Base-by-base conservation (phyloP, 164 flowering plant genomes). In the Warburgia ugandensis region DNA sequence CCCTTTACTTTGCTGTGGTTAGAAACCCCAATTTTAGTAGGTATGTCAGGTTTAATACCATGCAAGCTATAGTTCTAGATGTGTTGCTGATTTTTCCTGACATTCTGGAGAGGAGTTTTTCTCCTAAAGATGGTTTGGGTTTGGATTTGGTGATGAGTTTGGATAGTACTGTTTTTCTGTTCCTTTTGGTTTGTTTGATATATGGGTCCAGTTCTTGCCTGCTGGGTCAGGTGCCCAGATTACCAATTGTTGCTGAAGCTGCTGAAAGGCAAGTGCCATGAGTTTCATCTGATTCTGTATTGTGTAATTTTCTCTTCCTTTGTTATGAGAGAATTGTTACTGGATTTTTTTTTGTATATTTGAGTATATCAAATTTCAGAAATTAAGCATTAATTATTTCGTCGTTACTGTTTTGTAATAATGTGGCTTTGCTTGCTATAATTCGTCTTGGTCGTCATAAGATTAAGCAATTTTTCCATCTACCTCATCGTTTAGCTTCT, bases 221-320 rank as follows among this genome's bases (percentile, higher is more conserved):
- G 67, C 45, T 88, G 27, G 98, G 96, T 27, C 84, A 76, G 63
- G 23, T 92, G n/a, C 95, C 98, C 9, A 74, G 98, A 55, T 74
- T 92, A 83, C 98, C 98, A 0, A 76, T 92, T 68, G 95, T 92
- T 33, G 96, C 96, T 20, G 98, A 92, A 17, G 98, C 98, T 19
- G 98, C 98, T 39, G 98, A 92, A 4, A 87, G 95, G 74, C 98
- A 92, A 72, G 91, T 92, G 29, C 79, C 61, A 3, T 82, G 63
- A 75, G 31, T 49, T 16, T 19, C 14, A 26, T 31, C n/a, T n/a
- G n/a, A n/a, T n/a, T n/a, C n/a, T n/a, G n/a, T n/a, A n/a, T n/a
- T n/a, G n/a, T n/a, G n/a, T n/a, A 12, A 22, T 58, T 55, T n/a
- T 37, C 19, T 12, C 41, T 2, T 33, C 13, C 13, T 33, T 33